Evolutionary conservation across 768 basidiomycete species (phyloP), one percentile per base, ranked within the genome.

Genomic region (Calocera cornea): DNA sequence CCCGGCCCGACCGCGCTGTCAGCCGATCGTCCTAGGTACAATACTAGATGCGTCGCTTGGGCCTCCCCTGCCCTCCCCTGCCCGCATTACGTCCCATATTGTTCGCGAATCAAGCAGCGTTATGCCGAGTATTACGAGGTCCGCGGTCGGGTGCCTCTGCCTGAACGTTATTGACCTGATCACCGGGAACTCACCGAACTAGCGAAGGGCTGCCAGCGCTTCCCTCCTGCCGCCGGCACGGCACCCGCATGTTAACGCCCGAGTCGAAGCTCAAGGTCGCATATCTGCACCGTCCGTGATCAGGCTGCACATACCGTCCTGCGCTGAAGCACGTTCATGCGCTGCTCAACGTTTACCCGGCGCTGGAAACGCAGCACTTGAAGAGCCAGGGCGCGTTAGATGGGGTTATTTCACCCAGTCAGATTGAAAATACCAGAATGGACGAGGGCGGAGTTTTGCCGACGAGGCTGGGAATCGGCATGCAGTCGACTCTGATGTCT

Each of bases 271-370:
- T 50, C 49, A 27, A n/a, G 49, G 11, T 10, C 22, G 24, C n/a
- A n/a, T n/a, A n/a, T n/a, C n/a, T n/a, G n/a, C n/a, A n/a, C n/a
- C n/a, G n/a, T n/a, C n/a, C n/a, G n/a, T n/a, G n/a, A n/a, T n/a
- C n/a, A n/a, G n/a, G n/a, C n/a, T n/a, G n/a, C n/a, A n/a, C n/a
- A n/a, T n/a, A n/a, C n/a, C n/a, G 24, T 22, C 10, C 14, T 60
- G 14, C 2, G 10, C 14, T 33, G 24, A 10, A 29, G 31, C 54
- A 60, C 54, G 54, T 60, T 60, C 54, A 33, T 33, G 54, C 54
- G 54, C 54, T 60, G 54, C 14, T 60, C 31, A 60, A 60, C 54
- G 24, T 60, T 60, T 60, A 60, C 31, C 54, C 54, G 54, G 5
- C 16, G 10, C 31, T 10, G 5, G 54, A 5, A 60, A 60, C 31